Evolutionary conservation across 2,329 filamentous ascomycete genomes (phyloP), one percentile per base, ranked within the genome.

Genomic region (Ophiostoma triangulosporum): DNA sequence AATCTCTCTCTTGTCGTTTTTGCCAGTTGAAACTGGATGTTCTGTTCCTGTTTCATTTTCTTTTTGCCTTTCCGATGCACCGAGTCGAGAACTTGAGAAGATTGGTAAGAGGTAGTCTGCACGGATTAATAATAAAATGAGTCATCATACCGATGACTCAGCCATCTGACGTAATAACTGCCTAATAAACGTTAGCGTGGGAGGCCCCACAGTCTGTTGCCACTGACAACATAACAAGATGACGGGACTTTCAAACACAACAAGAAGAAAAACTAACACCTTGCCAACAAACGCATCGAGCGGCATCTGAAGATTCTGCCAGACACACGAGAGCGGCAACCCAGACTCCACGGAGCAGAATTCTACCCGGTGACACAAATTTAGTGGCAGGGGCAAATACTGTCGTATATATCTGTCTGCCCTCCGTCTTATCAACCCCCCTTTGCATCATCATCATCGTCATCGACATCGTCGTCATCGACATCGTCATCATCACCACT

Each of bases 161-260:
- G 29, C 45, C 17, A 43, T 17, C n/a, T 48, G 46, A 48, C 46
- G 46, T 48, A 29, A 15, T 14, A 8, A 3, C 9, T 3, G 20
- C 17, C 38, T 43, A 27, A 22, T 40, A 4, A n/a, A n/a, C n/a
- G n/a, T 22, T 46, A 43, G 38, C 38, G 38, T 43, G 38, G 38
- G 38, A 43, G 43, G 43, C 24, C 27, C 24, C 38, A 49, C 36
- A 46, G 38, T 29, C 48, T 48, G 53, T 54, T 54, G 53, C 53
- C 53, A 43, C 48, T 54, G 53, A 51, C 53, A 51, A 54, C 53
- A 48, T 6, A 40, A 14, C 36, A 20, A 40, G 32, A 43, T 11
- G 38, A 33, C 15, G 22, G 20, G 33, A 36, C 48, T 8, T 17
- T 9, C 14, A 50, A 36, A 45, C 17, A 26, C 20, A 46, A 45